A percentile compares a stretch with the other conserved stretches of the same genome.
Conservation (phyloP, 2,329 filamentous ascomycete genomes). For the Xylariaceae sp. region DNA sequence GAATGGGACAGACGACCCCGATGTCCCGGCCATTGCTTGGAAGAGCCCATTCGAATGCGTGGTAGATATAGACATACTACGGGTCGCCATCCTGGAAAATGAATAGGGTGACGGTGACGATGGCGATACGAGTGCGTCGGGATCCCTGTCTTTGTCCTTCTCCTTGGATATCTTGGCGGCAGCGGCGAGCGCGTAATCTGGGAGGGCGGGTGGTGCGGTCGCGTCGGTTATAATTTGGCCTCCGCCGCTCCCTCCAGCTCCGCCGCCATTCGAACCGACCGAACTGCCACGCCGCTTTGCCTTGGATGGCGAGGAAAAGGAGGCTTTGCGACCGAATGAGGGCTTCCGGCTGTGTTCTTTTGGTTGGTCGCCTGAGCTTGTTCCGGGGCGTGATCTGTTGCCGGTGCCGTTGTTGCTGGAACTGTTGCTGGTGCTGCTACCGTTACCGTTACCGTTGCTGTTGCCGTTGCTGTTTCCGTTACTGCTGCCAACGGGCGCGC, state of each 20-base stretch:
- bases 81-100: conserved; percentile 43
- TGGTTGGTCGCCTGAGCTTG: conserved; percentile 34
- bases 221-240: conserved; percentile 40
- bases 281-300: conserved; percentile 41
- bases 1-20: conserved; percentile 26
- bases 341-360: conserved; percentile 44
- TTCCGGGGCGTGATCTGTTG: conserved; percentile 33
- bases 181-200: conserved; percentile 50
- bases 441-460: conserved; percentile 7
- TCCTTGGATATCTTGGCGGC: conserved; percentile 39
- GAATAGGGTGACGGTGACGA: conserved; percentile 36
- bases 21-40: conserved; percentile 26
- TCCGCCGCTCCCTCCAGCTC: conserved; percentile 34
- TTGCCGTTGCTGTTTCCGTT: conserved; percentile 18
- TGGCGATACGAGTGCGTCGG: conserved; percentile 33
- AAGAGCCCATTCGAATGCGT: conserved; percentile 14
- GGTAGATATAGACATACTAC: conserved; percentile 34
- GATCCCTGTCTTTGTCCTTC: conserved; percentile 1
- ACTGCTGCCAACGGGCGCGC: no score
- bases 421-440: conserved; percentile 14
- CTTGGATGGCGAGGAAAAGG: conserved; percentile 42
- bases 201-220: conserved; percentile 48
- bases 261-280: conserved; percentile 35
- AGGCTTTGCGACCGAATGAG: conserved; percentile 52
- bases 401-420: no score